Evolutionary conservation across 2,329 filamentous ascomycete species (phyloP).

Genomic region (Fusarium avenaceum): DNA sequence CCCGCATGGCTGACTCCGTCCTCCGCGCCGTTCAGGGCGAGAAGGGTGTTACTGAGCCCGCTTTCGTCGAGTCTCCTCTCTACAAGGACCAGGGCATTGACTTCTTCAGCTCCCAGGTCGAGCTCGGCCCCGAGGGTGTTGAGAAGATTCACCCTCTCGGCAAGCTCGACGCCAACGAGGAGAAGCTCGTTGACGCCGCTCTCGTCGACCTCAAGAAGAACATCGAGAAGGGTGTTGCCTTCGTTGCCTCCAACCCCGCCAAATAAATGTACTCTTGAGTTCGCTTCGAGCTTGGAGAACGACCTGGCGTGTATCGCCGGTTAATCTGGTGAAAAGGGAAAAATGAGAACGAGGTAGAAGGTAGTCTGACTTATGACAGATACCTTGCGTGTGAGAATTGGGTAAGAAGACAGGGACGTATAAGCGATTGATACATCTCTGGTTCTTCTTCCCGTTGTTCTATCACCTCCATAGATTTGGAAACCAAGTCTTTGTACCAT

Average conservation of each 20-base stretch:
- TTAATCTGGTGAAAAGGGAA: conserved; percentile 35
- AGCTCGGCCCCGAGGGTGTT: conserved; percentile 96
- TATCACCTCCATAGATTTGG: conserved; percentile 53
- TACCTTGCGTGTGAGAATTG: conserved; percentile 32
- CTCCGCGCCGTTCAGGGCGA: conserved; percentile 93
- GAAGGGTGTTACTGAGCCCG: conserved; percentile 95
- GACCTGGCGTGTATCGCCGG: conserved; percentile 10
- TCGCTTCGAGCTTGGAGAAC: conserved; percentile 16
- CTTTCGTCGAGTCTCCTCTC: conserved; percentile 95
- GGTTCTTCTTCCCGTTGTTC: conserved; percentile 46
- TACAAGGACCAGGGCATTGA: conserved; percentile 99
- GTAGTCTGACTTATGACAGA: conserved; percentile 31
- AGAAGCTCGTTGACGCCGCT: conserved; percentile 89
- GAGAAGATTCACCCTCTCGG: conserved; percentile 93
- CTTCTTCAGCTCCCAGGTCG: conserved; percentile 96
- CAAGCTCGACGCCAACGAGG: conserved; percentile 85
- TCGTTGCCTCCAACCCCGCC: conserved; percentile 70
- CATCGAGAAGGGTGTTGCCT: conserved; percentile 87
- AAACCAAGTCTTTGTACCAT: conserved; percentile 55
- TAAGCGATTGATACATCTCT: conserved; percentile 45
- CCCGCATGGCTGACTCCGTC: conserved; percentile 86
- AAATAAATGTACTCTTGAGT: conserved; percentile 61
- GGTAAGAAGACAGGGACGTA: conserved; percentile 34
- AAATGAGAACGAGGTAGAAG: conserved; percentile 23
- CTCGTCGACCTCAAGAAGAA: conserved; percentile 91